Percentiles rank a stretch among this genome's conserved stretches.
Conservation (phyloP, 1,139 yeast species). For the Saccharomyces hybrid region DNA sequence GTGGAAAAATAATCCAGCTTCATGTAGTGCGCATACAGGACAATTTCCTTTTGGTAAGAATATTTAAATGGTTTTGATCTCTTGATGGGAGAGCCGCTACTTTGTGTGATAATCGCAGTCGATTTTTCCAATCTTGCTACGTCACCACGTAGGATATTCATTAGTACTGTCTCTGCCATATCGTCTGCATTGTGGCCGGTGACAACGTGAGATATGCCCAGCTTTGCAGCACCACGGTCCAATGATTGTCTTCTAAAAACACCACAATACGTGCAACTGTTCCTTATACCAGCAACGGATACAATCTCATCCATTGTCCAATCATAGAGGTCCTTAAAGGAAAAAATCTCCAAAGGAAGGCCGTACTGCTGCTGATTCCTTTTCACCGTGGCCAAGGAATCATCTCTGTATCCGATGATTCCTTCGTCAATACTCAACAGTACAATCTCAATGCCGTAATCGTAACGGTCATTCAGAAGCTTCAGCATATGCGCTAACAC, state of each 20-base stretch:
- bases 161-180: constrained; percentile 95
- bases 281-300: constrained; percentile 86
- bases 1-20: constrained; percentile 93
- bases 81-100: constrained; percentile 72
- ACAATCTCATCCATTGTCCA: constrained; percentile 99
- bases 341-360: constrained; percentile 82
- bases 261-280: constrained; percentile 97
- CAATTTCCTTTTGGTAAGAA: constrained; percentile 94
- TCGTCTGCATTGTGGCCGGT: constrained; percentile 99
- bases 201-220: constrained; percentile 82
- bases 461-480: constrained; percentile 75
- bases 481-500: constrained; percentile 86
- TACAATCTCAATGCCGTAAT: constrained; percentile 78
- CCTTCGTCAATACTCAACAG: constrained; percentile 93
- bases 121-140: constrained; percentile 86
- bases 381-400: constrained; percentile 91
- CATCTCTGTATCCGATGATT: constrained; percentile 93
- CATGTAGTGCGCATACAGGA: constrained; percentile 92
- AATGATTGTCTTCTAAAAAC: constrained; percentile 93
- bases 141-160: constrained; percentile 95
- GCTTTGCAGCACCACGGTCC: constrained; percentile 90
- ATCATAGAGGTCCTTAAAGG: constrained; percentile 78
- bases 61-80: constrained; percentile 95
- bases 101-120: constrained; percentile 74
- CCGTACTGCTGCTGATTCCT: constrained; percentile 83